phyloP scores from a whole-genome alignment of 75 land plant genomes.

The Ceratopteris richardii region DNA sequence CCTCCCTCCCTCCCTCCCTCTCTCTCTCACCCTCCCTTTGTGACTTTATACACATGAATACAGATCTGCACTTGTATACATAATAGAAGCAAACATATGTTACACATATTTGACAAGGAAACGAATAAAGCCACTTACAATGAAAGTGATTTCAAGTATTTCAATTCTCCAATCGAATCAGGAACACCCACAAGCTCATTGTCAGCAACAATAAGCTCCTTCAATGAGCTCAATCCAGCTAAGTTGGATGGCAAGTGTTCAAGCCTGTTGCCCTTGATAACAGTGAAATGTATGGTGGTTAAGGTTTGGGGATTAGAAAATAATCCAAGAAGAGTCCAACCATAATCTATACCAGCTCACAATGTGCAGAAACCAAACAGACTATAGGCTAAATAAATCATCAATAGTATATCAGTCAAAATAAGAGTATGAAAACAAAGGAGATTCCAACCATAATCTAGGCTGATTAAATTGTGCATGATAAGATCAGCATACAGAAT shows the following conservation, averaged over 20 bases:
- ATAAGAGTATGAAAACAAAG: too few species aligned
- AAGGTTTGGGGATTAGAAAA: too few species aligned
- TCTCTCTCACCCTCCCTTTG: constrained; percentile 2
- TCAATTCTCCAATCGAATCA: constrained; percentile 28
- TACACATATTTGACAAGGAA: too few species aligned
- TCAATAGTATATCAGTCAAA: too few species aligned
- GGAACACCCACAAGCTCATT: constrained; percentile 23
- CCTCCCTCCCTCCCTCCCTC: constrained; percentile 4
- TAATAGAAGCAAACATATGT: too few species aligned
- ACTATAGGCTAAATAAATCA: too few species aligned
- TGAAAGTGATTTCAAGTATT: constrained; percentile 22
- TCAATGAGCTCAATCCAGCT: constrained; percentile 19
- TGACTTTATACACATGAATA: neutral
- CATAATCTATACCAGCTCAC: neutral
- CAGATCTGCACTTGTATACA: too few species aligned
- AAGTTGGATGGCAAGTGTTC: constrained; percentile 15
- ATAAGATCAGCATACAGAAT: too few species aligned
- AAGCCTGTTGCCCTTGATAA: constrained; percentile 26
- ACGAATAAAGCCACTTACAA: constrained; percentile 14
- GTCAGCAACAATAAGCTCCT: constrained; percentile 28
- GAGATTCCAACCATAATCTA: too few species aligned
- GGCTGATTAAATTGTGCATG: too few species aligned
- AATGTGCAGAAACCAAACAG: neutral
- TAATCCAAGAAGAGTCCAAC: too few species aligned
- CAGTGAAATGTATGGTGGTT: neutral